Evolutionary conservation across 78 protist genomes (phyloP).

Genomic region (Cavenderia fasciculata): DNA sequence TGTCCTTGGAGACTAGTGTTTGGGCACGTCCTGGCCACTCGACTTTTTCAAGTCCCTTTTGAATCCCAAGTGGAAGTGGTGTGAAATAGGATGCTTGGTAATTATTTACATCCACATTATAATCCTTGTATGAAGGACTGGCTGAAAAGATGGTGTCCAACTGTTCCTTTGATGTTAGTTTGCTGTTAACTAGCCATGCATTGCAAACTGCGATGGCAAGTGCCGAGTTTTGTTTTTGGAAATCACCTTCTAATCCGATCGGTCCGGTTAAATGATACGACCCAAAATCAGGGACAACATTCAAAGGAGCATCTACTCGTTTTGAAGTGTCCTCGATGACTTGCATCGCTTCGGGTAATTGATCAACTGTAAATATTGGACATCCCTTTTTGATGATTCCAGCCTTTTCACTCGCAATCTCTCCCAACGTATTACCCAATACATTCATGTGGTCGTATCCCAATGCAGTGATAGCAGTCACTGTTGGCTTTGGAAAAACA

Average conservation of each 20-base stretch:
- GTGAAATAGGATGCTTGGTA: not conserved
- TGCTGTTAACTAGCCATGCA: conserved; percentile 19
- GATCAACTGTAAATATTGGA: conserved; percentile 71
- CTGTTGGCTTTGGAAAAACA: conserved; percentile 76
- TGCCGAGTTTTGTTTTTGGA: conserved; percentile 86
- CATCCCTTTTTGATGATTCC: conserved; percentile 84
- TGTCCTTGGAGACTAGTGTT: conserved; percentile 11
- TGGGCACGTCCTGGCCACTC: conserved; percentile 86
- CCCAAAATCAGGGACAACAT: conserved; percentile 1
- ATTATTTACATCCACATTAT: conserved; percentile 13
- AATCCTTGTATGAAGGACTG: not conserved
- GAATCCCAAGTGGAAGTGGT: conserved; percentile 10
- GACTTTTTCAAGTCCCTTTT: conserved; percentile 35
- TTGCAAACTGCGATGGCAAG: conserved; percentile 82
- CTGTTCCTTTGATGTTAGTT: not conserved
- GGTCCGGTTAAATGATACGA: not conserved
- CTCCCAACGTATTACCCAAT: conserved; percentile 85
- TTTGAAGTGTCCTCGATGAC: conserved; percentile 6
- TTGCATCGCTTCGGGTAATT: conserved; percentile 72
- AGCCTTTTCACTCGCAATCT: conserved; percentile 89
- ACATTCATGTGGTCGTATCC: conserved; percentile 88
- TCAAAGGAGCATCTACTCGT: not conserved
- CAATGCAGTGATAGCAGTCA: conserved; percentile 79
- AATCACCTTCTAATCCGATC: conserved; percentile 75
- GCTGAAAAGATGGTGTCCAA: not conserved